phyloP scores from a whole-genome alignment of 768 basidiomycete genomes.

The Amanita subjunquillea region DNA sequence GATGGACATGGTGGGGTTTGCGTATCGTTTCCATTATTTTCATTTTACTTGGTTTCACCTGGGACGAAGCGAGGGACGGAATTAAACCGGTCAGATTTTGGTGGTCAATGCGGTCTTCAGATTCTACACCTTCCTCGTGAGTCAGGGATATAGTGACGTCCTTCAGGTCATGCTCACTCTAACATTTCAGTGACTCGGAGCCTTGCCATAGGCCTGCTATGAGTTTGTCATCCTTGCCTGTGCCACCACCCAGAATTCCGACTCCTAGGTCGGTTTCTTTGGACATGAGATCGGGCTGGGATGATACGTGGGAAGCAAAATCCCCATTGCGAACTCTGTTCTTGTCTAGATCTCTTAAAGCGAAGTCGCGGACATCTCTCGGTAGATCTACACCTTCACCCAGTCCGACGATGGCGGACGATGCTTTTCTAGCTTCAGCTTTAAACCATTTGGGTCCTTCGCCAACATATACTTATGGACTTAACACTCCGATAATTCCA shows the following conservation, averaged over 20 bases:
- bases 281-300: slow-evolving; percentile 40
- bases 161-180: background rate
- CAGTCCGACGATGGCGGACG: slow-evolving; percentile 15
- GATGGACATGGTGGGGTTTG: slow-evolving; percentile 29
- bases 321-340: background rate
- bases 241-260: background rate
- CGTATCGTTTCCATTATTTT: slow-evolving; percentile 28
- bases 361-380: slow-evolving; percentile 1
- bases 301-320: slow-evolving; percentile 28
- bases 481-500: slow-evolving; percentile 16
- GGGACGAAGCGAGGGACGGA: slow-evolving; percentile 27
- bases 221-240: background rate
- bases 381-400: background rate
- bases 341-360: background rate
- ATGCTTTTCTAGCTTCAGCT: slow-evolving; percentile 33
- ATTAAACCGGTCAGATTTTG: slow-evolving; percentile 20
- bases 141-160: background rate
- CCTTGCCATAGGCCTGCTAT: background rate
- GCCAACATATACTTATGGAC: slow-evolving; percentile 28
- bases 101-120: background rate
- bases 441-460: slow-evolving; percentile 35
- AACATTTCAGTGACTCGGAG: background rate
- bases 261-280: slow-evolving; percentile 7
- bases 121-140: background rate
- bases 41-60: slow-evolving; percentile 21